These are phyloP conservation scores for Penicillium angulare DNA, from an alignment of 495 filamentous ascomycete genomes.

Conservation along the genomic window DNA sequence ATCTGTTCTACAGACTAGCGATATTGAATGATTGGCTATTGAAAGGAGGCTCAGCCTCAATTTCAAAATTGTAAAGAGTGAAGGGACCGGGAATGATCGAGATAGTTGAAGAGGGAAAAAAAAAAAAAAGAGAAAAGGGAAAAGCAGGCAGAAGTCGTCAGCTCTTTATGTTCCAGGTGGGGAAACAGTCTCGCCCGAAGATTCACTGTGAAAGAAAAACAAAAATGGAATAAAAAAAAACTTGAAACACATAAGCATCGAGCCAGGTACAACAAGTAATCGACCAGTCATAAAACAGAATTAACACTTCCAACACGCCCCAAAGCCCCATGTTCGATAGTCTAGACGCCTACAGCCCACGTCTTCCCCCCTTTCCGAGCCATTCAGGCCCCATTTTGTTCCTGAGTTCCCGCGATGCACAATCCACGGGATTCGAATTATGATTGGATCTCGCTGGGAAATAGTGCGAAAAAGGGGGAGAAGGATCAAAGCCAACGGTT, in stretches of 20 bases:
- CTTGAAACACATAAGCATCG: background rate
- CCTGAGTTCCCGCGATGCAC: background rate
- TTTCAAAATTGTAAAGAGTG: slow-evolving; percentile 1
- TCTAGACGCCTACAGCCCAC: slow-evolving; percentile 2
- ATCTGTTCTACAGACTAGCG: slow-evolving; percentile 7
- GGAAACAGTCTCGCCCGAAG: background rate
- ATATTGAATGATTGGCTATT: slow-evolving; percentile 4
- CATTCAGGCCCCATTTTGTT: background rate
- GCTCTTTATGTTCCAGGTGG: slow-evolving; percentile 1
- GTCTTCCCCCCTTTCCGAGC: no score
- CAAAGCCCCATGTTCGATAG: background rate
- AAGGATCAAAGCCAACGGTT: background rate
- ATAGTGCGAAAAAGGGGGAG: background rate
- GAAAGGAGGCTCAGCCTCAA: slow-evolving; percentile 7
- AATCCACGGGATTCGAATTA: background rate
- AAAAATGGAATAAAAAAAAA: background rate
- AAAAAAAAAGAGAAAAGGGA: background rate
- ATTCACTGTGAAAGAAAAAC: no score
- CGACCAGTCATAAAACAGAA: background rate
- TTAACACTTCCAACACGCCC: no score
- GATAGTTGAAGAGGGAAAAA: background rate
- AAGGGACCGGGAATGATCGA: background rate
- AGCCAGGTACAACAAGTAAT: background rate
- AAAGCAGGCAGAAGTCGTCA: background rate
- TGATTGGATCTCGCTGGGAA: background rate